These are phyloP conservation scores for Botryobasidium botryosum DNA, from an alignment of 768 basidiomycete genomes.

Conservation along the genomic window DNA sequence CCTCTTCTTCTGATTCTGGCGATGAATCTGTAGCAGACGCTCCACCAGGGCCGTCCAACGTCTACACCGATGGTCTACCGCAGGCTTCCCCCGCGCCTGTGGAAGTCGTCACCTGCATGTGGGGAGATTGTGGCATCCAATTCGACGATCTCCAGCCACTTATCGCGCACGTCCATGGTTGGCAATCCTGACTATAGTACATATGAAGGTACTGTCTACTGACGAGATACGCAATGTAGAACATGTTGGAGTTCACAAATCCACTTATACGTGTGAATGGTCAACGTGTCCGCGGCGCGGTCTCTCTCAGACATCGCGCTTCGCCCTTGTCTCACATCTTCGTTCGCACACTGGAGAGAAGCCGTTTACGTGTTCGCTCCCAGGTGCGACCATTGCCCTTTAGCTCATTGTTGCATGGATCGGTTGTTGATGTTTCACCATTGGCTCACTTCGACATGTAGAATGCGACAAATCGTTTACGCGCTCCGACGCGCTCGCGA, in stretches of 20 bases:
- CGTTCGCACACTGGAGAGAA: slow-evolving; percentile 91
- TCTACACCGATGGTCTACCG: too few species aligned
- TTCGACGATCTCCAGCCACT: not conserved
- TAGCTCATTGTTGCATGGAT: not conserved
- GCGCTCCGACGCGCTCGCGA: slow-evolving; percentile 23
- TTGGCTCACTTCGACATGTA: slow-evolving; percentile 19
- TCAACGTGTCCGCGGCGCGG: slow-evolving; percentile 61
- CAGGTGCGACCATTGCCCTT: slow-evolving; percentile 36
- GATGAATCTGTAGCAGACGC: too few species aligned
- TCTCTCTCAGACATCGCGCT: slow-evolving; percentile 71
- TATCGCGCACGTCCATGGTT: not conserved
- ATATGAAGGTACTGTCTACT: not conserved
- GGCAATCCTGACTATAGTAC: not conserved
- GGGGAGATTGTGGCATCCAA: not conserved
- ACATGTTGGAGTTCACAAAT: slow-evolving; percentile 71
- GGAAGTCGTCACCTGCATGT: slow-evolving; percentile 1
- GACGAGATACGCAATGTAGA: slow-evolving; percentile 28
- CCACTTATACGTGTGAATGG: slow-evolving; percentile 85
- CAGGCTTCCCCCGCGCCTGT: too few species aligned
- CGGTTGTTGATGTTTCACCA: not conserved
- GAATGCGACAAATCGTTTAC: slow-evolving; percentile 95
- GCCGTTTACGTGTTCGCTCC: slow-evolving; percentile 66
- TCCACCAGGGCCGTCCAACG: too few species aligned
- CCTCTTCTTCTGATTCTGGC: too few species aligned
- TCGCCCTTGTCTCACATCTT: slow-evolving; percentile 79